Evolutionary conservation across 805 yeast species (phyloP).

Genomic region (Torulaspora quercuum): DNA sequence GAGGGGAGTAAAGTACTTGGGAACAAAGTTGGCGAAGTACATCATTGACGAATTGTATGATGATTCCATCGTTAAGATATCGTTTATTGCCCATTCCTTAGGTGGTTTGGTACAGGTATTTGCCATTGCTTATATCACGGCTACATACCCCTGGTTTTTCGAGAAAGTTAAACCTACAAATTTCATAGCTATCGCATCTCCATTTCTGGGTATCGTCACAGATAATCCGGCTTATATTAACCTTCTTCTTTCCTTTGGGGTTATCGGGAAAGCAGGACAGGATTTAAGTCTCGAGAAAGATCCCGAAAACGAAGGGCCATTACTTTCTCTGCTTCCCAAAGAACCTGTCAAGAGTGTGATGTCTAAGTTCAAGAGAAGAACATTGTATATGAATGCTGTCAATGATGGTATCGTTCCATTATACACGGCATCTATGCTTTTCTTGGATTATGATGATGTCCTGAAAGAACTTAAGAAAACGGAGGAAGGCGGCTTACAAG

Average conservation of each 20-base stretch:
- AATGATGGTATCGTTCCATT: constrained; percentile 84
- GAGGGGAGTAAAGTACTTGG: constrained; percentile 70
- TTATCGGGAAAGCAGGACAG: constrained; percentile 78
- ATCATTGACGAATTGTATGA: constrained; percentile 47
- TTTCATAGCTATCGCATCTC: constrained; percentile 71
- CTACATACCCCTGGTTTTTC: constrained; percentile 69
- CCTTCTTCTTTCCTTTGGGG: constrained; percentile 64
- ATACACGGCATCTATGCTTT: constrained; percentile 65
- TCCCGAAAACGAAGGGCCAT: constrained; percentile 46
- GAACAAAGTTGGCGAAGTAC: constrained; percentile 66
- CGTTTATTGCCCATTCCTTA: constrained; percentile 74
- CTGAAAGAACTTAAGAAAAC: constrained; percentile 30
- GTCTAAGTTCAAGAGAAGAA: constrained; percentile 56
- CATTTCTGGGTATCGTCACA: constrained; percentile 69
- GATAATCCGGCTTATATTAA: constrained; percentile 76
- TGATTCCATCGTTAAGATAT: constrained; percentile 49
- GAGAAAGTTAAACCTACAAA: constrained; percentile 56
- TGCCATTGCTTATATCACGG: constrained; percentile 66
- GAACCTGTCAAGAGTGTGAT: constrained; percentile 57
- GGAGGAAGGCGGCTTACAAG: constrained; percentile 11
- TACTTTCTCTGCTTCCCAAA: constrained; percentile 59
- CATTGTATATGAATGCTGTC: constrained; percentile 69
- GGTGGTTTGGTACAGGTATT: constrained; percentile 79
- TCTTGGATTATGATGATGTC: constrained; percentile 59
- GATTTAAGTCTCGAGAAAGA: constrained; percentile 60